These are phyloP conservation scores for Pythium scleroteichum DNA, from an alignment of 352 stramenopile species.

Conservation along the genomic window DNA sequence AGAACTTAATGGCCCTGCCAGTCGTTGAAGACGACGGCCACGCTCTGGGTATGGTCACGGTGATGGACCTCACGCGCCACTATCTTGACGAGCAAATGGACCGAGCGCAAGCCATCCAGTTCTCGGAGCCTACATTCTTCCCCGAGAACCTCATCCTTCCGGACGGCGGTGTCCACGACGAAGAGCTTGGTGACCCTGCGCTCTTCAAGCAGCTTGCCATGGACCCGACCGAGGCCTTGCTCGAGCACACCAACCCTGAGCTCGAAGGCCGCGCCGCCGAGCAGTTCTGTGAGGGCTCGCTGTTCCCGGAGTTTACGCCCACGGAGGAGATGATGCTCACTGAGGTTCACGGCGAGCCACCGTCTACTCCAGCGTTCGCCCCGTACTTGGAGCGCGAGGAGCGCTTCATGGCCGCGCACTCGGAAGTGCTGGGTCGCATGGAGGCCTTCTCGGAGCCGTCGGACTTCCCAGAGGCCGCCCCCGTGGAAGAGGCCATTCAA, in stretches of 20 bases:
- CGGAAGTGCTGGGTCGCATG: slow-evolving; percentile 43
- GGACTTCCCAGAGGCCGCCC: slow-evolving; percentile 60
- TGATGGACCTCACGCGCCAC: slow-evolving; percentile 40
- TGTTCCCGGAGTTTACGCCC: slow-evolving; percentile 64
- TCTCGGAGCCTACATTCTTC: slow-evolving; percentile 38
- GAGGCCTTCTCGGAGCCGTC: slow-evolving; percentile 59
- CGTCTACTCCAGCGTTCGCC: slow-evolving; percentile 2
- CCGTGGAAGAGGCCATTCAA: slow-evolving; percentile 57
- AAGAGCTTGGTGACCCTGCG: slow-evolving; percentile 25
- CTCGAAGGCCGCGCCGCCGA: slow-evolving; percentile 52
- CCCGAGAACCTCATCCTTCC: slow-evolving; percentile 33
- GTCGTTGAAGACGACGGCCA: slow-evolving; percentile 44
- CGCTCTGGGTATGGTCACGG: slow-evolving; percentile 36
- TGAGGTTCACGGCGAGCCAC: slow-evolving; percentile 32
- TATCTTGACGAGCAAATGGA: slow-evolving; percentile 30
- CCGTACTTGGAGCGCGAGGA: slow-evolving; percentile 25
- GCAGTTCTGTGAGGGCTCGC: slow-evolving; percentile 62
- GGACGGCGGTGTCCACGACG: slow-evolving; percentile 35
- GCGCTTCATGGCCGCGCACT: slow-evolving; percentile 31
- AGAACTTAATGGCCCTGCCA: slow-evolving; percentile 38
- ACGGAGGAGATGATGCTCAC: slow-evolving; percentile 53
- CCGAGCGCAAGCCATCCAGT: slow-evolving; percentile 6
- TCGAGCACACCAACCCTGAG: slow-evolving; percentile 29
- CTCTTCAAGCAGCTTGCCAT: slow-evolving; percentile 12
- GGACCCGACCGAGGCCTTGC: slow-evolving; percentile 19